Percentiles rank a stretch among this genome's conserved stretches.
These are phyloP conservation scores for Colletotrichum sp. DNA, from an alignment of 2,329 filamentous ascomycete species.

Conservation along the genomic window DNA sequence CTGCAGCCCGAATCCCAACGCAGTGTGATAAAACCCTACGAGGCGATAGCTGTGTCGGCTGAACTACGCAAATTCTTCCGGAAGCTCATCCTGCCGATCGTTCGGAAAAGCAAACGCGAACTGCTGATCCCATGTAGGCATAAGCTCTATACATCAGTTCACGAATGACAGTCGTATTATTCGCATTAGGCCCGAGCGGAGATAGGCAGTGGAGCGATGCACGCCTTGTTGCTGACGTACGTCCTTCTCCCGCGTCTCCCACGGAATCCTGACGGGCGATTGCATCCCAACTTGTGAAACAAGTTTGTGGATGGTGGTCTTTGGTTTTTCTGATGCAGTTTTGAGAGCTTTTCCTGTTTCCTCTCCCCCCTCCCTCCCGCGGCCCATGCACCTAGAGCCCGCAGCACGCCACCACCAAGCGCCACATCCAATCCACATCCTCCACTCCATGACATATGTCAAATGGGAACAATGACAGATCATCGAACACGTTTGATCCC, in stretches of 20 bases:
- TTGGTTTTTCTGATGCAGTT: background rate
- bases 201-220: background rate
- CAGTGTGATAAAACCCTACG: background rate
- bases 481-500: background rate
- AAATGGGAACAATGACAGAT: background rate
- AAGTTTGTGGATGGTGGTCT: background rate
- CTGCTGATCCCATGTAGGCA: background rate
- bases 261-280: background rate
- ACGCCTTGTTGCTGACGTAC: background rate
- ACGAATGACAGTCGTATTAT: background rate
- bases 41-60: background rate
- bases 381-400: background rate
- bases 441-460: slow-evolving; percentile 1
- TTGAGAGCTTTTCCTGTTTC: background rate
- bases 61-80: background rate
- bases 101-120: background rate
- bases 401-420: background rate
- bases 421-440: background rate
- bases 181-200: background rate
- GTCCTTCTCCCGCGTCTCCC: background rate
- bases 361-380: background rate
- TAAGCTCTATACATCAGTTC: background rate
- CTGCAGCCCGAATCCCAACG: background rate
- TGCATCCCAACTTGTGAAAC: slow-evolving; percentile 1
- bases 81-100: background rate